A percentile compares a stretch with the other conserved stretches of the same genome.
Conservation (phyloP, 2,329 filamentous ascomycete species). For the Monilinia polystroma region DNA sequence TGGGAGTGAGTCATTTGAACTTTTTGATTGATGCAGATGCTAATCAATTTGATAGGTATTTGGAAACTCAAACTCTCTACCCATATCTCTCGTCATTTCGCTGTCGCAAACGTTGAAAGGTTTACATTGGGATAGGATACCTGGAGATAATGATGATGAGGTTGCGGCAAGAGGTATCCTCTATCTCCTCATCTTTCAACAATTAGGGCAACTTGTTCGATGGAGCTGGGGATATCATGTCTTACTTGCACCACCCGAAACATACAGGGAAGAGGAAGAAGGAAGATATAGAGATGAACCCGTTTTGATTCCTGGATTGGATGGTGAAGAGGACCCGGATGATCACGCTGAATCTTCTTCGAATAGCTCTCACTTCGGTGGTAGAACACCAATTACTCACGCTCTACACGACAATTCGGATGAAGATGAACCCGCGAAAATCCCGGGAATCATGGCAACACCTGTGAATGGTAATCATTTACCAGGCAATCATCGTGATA, state of each 20-base stretch:
- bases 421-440: conserved; percentile 44
- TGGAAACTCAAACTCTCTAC: conserved; percentile 96
- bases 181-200: conserved; percentile 95
- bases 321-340: conserved; percentile 38
- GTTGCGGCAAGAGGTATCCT: conserved; percentile 91
- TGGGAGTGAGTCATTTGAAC: conserved; percentile 62
- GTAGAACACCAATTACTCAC: conserved; percentile 39
- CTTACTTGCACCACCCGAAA: conserved; percentile 79
- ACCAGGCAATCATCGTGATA: conserved; percentile 42
- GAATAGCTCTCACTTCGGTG: conserved; percentile 39
- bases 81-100: conserved; percentile 92
- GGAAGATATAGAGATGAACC: conserved; percentile 57
- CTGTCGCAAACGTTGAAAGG: conserved; percentile 89
- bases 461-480: conserved; percentile 33
- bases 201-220: conserved; percentile 88
- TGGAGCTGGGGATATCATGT: conserved; percentile 99
- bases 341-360: conserved; percentile 29
- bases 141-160: conserved; percentile 91
- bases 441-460: conserved; percentile 29
- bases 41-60: conserved; percentile 60
- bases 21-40: conserved; percentile 5
- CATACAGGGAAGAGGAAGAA: conserved; percentile 59
- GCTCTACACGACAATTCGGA: conserved; percentile 42
- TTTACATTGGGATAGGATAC: conserved; percentile 88
- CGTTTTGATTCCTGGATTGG: conserved; percentile 50